Percentiles rank a stretch among this genome's conserved stretches.
phyloP scores from a whole-genome alignment of 2,329 filamentous ascomycete genomes.

The Metarhizium anisopliae region DNA sequence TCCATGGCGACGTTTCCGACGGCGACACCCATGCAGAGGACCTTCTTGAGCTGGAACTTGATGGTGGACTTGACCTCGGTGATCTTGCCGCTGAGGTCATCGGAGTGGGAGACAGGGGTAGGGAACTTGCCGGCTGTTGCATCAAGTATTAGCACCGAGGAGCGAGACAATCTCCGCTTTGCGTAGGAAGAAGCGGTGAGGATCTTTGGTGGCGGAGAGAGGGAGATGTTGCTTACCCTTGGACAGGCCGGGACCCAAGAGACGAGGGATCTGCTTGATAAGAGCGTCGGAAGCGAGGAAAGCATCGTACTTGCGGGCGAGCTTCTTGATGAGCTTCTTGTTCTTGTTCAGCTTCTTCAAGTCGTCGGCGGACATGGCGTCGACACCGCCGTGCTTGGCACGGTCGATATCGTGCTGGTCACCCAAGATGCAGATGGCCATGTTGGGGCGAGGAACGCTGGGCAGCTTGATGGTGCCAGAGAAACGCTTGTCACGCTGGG shows the following conservation, averaged over 20 bases:
- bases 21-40: constrained; percentile 98
- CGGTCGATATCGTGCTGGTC: constrained; percentile 97
- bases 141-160: neutral
- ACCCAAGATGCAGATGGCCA: constrained; percentile 69
- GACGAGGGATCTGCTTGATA: constrained; percentile 99
- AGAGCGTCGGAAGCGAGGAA: constrained; percentile 95
- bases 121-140: constrained; percentile 93
- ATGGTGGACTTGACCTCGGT: constrained; percentile 99
- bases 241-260: constrained; percentile 95
- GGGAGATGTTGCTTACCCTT: constrained; percentile 61
- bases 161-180: constrained; percentile 5
- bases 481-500: constrained; percentile 99
- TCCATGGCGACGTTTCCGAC: constrained; percentile 98
- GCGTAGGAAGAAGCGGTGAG: neutral
- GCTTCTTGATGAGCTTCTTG: constrained; percentile 99
- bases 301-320: constrained; percentile 99
- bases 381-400: constrained; percentile 97
- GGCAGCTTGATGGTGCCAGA: constrained; percentile 96
- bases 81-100: constrained; percentile 91
- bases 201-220: neutral
- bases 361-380: constrained; percentile 97
- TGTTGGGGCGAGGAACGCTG: constrained; percentile 80
- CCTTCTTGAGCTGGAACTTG: constrained; percentile 99
- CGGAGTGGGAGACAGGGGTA: constrained; percentile 91
- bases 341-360: constrained; percentile 99